A percentile compares a stretch with the other conserved stretches of the same genome.
Conservation (phyloP, 176 grass and related monocot genomes). For the Rhynchospora pubera region DNA sequence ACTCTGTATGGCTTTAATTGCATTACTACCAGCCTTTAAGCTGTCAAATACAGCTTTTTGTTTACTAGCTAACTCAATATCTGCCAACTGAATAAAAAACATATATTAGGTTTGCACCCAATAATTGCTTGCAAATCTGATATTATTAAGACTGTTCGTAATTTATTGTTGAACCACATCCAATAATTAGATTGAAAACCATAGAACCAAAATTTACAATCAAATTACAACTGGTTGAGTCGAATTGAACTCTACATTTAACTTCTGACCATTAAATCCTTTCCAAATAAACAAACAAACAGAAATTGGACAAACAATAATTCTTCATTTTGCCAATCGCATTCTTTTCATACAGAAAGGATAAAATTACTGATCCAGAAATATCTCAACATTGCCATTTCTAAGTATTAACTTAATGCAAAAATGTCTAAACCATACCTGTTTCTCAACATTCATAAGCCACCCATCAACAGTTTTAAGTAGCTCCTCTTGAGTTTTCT, state of each 20-base stretch:
- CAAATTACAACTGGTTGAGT: neutral
- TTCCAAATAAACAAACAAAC: neutral
- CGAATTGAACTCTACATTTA: neutral
- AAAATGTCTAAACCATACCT: constrained; percentile 31
- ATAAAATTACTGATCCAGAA: neutral
- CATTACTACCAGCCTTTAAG: constrained; percentile 78
- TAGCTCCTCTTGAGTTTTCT: constrained; percentile 87
- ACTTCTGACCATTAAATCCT: neutral
- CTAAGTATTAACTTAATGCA: constrained; percentile 67
- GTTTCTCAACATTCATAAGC: constrained; percentile 93
- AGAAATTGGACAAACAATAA: neutral
- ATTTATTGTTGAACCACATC: neutral
- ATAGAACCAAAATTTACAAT: neutral
- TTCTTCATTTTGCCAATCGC: neutral
- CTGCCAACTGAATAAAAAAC: constrained; percentile 62
- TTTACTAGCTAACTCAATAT: constrained; percentile 91
- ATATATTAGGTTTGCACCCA: neutral
- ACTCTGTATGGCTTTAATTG: constrained; percentile 96
- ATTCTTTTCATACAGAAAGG: neutral
- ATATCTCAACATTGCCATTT: neutral
- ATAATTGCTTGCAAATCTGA: neutral
- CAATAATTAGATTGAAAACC: neutral
- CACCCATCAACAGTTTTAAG: constrained; percentile 90
- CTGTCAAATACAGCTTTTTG: constrained; percentile 96
- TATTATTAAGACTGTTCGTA: neutral